These are phyloP conservation scores for Fusarium sp. DNA, from an alignment of 2,329 filamentous ascomycete genomes.

Conservation along the genomic window DNA sequence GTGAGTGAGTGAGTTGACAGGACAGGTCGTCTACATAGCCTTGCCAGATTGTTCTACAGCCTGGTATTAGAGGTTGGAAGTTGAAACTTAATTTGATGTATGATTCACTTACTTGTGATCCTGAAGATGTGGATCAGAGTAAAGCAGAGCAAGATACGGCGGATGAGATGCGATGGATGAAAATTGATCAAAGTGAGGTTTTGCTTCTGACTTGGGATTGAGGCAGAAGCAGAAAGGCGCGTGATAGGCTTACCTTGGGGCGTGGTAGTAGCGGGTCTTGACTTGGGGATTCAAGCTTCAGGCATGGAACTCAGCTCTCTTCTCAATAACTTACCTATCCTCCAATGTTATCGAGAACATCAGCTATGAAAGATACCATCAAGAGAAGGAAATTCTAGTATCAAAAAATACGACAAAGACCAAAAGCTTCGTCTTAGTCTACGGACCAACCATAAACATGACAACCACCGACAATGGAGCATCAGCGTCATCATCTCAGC, in stretches of 20 bases:
- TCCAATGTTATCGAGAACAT: not conserved
- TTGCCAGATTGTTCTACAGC: not conserved
- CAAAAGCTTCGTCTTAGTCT: not conserved
- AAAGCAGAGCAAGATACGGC: not conserved
- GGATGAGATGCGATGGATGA: slow-evolving; percentile 7
- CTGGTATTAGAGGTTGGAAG: not conserved
- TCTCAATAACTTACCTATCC: not conserved
- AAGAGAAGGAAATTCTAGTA: not conserved
- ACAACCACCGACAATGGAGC: not conserved
- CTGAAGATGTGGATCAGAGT: not conserved
- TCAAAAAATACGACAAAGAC: not conserved
- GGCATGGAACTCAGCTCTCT: not conserved
- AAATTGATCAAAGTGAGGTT: slow-evolving; percentile 11
- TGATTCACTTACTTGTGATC: not conserved
- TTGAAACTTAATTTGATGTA: not conserved
- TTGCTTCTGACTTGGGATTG: not conserved
- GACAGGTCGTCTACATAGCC: slow-evolving; percentile 14
- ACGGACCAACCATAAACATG: slow-evolving; percentile 1
- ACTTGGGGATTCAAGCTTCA: not conserved
- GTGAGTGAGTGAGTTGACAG: not conserved
- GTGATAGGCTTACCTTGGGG: slow-evolving; percentile 15
- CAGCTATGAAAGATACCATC: not conserved
- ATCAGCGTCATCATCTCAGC: slow-evolving; percentile 6
- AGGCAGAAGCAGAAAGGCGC: slow-evolving; percentile 4
- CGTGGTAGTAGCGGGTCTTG: slow-evolving; percentile 1